Evolutionary conservation across 495 filamentous ascomycete species (phyloP).

Genomic region (Hamigera avellanea): DNA sequence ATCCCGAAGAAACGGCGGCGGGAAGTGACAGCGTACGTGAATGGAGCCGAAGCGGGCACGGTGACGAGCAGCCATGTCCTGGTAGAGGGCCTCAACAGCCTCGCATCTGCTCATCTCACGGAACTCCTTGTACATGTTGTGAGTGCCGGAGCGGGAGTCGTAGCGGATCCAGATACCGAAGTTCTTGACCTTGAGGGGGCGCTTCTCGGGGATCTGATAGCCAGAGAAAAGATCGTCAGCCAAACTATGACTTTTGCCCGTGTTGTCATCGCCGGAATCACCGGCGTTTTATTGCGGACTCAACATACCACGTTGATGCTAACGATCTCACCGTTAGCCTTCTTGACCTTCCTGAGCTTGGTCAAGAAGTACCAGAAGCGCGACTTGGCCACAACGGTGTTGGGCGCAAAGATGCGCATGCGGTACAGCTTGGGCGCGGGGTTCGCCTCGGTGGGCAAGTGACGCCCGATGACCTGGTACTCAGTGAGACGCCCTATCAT

Average conservation of each 20-base stretch:
- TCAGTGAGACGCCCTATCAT: slow-evolving; percentile 88
- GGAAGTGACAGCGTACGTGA: slow-evolving; percentile 55
- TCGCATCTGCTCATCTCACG: slow-evolving; percentile 92
- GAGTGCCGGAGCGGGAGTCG: slow-evolving; percentile 97
- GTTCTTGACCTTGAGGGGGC: slow-evolving; percentile 98
- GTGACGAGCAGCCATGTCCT: slow-evolving; percentile 98
- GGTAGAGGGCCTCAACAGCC: slow-evolving; percentile 93
- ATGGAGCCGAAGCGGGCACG: slow-evolving; percentile 94
- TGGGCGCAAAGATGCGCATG: slow-evolving; percentile 99
- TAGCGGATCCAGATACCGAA: slow-evolving; percentile 99
- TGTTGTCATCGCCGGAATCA: background rate
- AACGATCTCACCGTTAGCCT: slow-evolving; percentile 98
- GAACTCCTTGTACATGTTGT: slow-evolving; percentile 99
- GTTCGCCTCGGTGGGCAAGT: slow-evolving; percentile 91
- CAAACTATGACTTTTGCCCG: background rate
- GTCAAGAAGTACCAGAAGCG: slow-evolving; percentile 99
- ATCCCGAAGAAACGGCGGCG: background rate
- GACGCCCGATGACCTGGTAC: slow-evolving; percentile 99
- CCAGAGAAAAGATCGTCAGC: slow-evolving; percentile 7
- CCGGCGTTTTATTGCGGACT: background rate
- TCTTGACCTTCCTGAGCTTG: slow-evolving; percentile 99
- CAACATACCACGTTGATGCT: slow-evolving; percentile 84
- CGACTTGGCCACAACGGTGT: slow-evolving; percentile 95
- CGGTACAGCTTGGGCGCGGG: slow-evolving; percentile 96
- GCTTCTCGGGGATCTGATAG: slow-evolving; percentile 92